Conservation (phyloP, 2,329 filamentous ascomycete genomes). For the Talaromyces atroroseus region DNA sequence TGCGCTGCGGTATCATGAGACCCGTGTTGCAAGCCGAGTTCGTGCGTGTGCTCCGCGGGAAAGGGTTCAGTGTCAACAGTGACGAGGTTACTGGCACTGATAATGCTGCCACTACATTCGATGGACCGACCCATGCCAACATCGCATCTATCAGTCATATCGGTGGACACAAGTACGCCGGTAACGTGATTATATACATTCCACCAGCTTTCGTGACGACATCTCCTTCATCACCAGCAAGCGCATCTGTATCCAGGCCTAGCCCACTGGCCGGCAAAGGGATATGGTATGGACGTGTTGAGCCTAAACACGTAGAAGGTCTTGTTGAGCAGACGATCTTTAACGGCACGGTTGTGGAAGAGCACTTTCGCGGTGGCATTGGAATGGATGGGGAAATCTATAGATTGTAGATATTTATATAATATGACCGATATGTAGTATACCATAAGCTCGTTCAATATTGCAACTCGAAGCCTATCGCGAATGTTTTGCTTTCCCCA, state of each 20-base stretch:
- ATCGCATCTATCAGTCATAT: slow-evolving; percentile 66
- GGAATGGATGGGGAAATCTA: slow-evolving; percentile 64
- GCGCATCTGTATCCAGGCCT: slow-evolving; percentile 5
- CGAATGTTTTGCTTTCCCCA: neutral
- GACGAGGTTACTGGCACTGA: slow-evolving; percentile 9
- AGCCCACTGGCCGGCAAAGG: slow-evolving; percentile 36
- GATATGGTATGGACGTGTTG: slow-evolving; percentile 82
- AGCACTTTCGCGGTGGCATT: slow-evolving; percentile 81
- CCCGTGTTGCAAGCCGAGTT: slow-evolving; percentile 70
- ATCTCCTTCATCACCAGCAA: neutral
- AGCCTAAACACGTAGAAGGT: slow-evolving; percentile 83
- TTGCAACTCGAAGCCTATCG: neutral
- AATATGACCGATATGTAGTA: neutral
- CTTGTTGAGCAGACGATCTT: slow-evolving; percentile 81
- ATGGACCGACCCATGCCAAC: slow-evolving; percentile 31
- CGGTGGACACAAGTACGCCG: slow-evolving; percentile 90
- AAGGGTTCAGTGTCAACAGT: slow-evolving; percentile 25
- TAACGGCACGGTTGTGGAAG: slow-evolving; percentile 77
- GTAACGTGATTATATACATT: slow-evolving; percentile 84
- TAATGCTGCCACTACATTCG: slow-evolving; percentile 16
- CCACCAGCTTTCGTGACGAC: slow-evolving; percentile 27
- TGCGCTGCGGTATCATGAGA: slow-evolving; percentile 74
- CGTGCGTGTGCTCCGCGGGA: slow-evolving; percentile 34
- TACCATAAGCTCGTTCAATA: neutral
- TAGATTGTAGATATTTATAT: slow-evolving; percentile 47